Evolutionary conservation across 495 filamentous ascomycete species (phyloP), one percentile per base, ranked within the genome.

Genomic region (Lasiosphaeria miniovina): DNA sequence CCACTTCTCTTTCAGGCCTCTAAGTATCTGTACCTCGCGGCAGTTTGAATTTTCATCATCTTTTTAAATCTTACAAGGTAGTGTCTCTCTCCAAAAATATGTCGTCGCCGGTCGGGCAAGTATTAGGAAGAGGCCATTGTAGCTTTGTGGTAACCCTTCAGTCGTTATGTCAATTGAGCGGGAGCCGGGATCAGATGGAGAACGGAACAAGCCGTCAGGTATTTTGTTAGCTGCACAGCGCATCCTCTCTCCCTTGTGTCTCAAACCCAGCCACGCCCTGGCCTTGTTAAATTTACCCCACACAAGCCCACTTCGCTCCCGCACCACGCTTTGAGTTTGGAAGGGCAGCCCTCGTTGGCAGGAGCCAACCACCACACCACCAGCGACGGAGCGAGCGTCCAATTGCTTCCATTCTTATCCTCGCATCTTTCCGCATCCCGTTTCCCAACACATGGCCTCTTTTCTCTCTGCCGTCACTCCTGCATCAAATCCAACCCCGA

Each of bases 341-440:
- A 6, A 46, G 53, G 17, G 36, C 24, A 24, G 24, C 36, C 15
- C 31, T 33, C 11, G 54, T 57, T 54, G 52, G 57, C 65, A 43
- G 24, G 17, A 24, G 54, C 63, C 65, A 68, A 63, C 65, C 63
- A 63, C 63, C 60, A 50, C 24, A 3, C 49, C 43, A n/a, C 8
- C 8, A 46, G 43, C 2, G 24, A 24, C 24, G 15, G 45, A 33
- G 38, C 49, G 40, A 54, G 40, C 53, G 24, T 66, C 65, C 62
- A 65, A 62, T 60, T 62, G 60, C 63, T 71, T 71, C 68, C 68
- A 65, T 68, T 68, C 60, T 59, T 65, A 53, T 64, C 57, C 24
- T 24, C 24, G 24, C 24, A 24, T 60, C 57, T 54, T 36, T 31
- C 40, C 54, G 51, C 17, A 36, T 54, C 56, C 55, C 34, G 35